Evolutionary conservation across 108 stramenopile species (phyloP).

Genomic region (Cylindrotheca fusiformis): DNA sequence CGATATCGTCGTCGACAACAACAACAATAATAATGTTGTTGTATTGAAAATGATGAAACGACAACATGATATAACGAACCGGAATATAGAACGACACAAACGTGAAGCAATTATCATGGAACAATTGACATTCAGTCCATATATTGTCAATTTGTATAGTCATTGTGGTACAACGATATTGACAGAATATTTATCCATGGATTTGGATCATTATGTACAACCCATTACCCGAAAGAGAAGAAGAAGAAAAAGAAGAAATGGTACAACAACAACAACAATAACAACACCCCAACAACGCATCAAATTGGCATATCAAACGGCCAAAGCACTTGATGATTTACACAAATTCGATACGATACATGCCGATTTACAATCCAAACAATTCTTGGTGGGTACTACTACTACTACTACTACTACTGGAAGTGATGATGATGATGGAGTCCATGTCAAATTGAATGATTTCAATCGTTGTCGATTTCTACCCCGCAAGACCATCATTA

Average conservation of each 20-base stretch:
- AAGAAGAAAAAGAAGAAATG: conserved; percentile 24
- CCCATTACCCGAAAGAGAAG: neutral
- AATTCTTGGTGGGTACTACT: conserved; percentile 59
- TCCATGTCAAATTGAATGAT: conserved; percentile 81
- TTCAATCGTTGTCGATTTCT: conserved; percentile 88
- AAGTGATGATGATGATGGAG: neutral
- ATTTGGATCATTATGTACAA: conserved; percentile 42
- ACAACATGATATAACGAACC: conserved; percentile 58
- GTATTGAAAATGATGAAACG: conserved; percentile 79
- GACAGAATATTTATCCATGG: conserved; percentile 61
- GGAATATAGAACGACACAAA: conserved; percentile 84
- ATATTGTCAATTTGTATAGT: conserved; percentile 66
- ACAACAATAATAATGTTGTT: conserved; percentile 22
- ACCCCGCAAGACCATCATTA: conserved; percentile 34
- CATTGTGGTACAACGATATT: conserved; percentile 79
- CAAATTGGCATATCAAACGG: conserved; percentile 55
- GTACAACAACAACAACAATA: conserved; percentile 1
- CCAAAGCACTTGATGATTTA: conserved; percentile 53
- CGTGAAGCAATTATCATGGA: conserved; percentile 83
- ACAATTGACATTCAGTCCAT: conserved; percentile 45
- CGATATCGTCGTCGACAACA: neutral
- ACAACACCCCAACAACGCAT: conserved; percentile 40
- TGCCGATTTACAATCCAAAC: conserved; percentile 74
- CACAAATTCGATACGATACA: conserved; percentile 62
- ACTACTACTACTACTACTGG: conserved; percentile 5